A percentile compares a stretch with the other conserved stretches of the same genome.
These are phyloP conservation scores for Lichtheimia corymbifera DNA, from an alignment of 371 early-diverging fungal species.

Conservation along the genomic window DNA sequence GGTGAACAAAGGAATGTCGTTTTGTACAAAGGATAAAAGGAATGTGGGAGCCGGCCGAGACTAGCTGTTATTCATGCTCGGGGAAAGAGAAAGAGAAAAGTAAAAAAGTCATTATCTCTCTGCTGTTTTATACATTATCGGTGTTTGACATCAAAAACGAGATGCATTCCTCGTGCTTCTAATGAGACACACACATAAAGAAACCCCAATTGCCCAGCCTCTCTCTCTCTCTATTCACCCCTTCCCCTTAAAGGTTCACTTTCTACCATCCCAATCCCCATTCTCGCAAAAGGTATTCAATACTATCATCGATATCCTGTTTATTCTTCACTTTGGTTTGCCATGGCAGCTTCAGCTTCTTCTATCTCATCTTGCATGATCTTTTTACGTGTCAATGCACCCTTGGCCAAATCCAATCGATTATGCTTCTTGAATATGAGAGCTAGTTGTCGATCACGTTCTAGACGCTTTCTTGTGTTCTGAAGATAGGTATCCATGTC, in stretches of 20 bases:
- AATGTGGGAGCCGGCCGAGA: slow-evolving; percentile 8
- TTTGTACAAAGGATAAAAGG: slow-evolving; percentile 8
- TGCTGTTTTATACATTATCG: not conserved
- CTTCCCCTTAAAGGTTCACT: not conserved
- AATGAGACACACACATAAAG: not conserved
- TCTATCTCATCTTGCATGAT: slow-evolving; percentile 80
- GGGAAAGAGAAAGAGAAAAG: slow-evolving; percentile 8
- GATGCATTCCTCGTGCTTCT: not conserved
- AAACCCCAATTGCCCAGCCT: not conserved
- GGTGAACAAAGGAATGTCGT: slow-evolving; percentile 7
- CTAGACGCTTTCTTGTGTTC: slow-evolving; percentile 58
- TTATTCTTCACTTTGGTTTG: slow-evolving; percentile 10
- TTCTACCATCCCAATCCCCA: not conserved
- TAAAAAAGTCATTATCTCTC: not conserved
- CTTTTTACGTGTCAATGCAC: slow-evolving; percentile 70
- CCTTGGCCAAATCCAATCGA: slow-evolving; percentile 67
- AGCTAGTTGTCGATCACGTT: slow-evolving; percentile 67
- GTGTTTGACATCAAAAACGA: too few relatives aligned
- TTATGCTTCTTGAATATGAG: slow-evolving; percentile 67
- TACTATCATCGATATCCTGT: not conserved
- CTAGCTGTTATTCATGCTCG: not conserved
- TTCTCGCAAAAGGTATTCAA: not conserved
- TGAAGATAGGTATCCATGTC: slow-evolving; percentile 74
- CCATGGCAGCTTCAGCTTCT: slow-evolving; percentile 77
- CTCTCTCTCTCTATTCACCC: not conserved